These are phyloP conservation scores for Suhomyces wounanorum DNA, from an alignment of 1,139 yeast genomes.

Conservation along the genomic window DNA sequence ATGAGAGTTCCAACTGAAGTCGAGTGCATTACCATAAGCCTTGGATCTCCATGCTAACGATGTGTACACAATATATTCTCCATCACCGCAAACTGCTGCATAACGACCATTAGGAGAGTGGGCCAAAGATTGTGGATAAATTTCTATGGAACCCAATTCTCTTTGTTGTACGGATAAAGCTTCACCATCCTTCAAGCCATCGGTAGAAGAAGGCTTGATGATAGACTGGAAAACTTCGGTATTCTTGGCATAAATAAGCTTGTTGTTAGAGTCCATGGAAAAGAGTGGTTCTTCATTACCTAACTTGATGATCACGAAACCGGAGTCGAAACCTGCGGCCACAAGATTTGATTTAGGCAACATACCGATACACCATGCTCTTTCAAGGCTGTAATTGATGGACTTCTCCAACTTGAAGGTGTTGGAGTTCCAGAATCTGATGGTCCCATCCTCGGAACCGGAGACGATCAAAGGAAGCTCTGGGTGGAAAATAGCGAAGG, in stretches of 20 bases:
- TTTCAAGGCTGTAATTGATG: conserved; percentile 84
- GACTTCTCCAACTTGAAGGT: conserved; percentile 88
- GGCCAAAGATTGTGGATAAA: conserved; percentile 80
- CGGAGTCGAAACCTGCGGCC: conserved; percentile 94
- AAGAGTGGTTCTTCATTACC: conserved; percentile 95
- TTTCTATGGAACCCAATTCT: conserved; percentile 89
- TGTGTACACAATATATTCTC: conserved; percentile 93
- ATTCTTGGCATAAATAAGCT: conserved; percentile 87
- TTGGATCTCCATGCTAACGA: conserved; percentile 98
- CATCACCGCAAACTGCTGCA: conserved; percentile 97
- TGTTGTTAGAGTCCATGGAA: conserved; percentile 92
- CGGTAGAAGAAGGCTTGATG: conserved; percentile 66
- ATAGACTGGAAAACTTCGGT: conserved; percentile 86
- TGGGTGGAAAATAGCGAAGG: conserved; percentile 96
- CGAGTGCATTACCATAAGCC: conserved; percentile 86
- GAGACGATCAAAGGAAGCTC: conserved; percentile 86
- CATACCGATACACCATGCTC: conserved; percentile 94
- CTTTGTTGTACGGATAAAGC: conserved; percentile 71
- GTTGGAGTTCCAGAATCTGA: conserved; percentile 77
- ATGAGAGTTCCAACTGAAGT: conserved; percentile 88
- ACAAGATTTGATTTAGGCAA: conserved; percentile 76
- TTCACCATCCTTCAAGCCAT: conserved; percentile 79
- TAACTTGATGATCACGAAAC: conserved; percentile 79
- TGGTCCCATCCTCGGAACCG: conserved; percentile 81
- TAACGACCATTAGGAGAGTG: conserved; percentile 98